These are phyloP conservation scores for Lepidium didymum DNA, from an alignment of 345 rosid genomes.

Conservation along the genomic window DNA sequence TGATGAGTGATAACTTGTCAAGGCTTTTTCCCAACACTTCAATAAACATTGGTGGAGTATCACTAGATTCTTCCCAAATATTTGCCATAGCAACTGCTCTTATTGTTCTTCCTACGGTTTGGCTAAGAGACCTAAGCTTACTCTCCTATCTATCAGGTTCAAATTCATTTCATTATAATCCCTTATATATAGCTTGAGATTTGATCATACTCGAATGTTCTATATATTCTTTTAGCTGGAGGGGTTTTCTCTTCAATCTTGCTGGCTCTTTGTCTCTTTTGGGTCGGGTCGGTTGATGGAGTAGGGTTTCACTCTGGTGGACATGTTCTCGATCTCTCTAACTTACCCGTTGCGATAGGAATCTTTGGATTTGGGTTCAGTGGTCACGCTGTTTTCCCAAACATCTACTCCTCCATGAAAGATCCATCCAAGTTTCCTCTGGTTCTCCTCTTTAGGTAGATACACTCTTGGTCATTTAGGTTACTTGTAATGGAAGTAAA, in stretches of 20 bases:
- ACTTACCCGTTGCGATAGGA: constrained; percentile 69
- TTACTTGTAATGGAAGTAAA: constrained; percentile 4
- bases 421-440: constrained; percentile 50
- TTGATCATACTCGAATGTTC: background rate
- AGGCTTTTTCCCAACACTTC: constrained; percentile 45
- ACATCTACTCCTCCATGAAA: constrained; percentile 71
- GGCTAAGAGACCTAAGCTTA: constrained; percentile 71
- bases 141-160: constrained; percentile 80
- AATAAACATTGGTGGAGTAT: constrained; percentile 35
- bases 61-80: constrained; percentile 40
- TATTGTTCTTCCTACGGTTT: constrained; percentile 77
- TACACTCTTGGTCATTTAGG: background rate
- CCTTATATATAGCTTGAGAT: background rate
- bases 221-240: constrained; percentile 46
- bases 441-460: constrained; percentile 33
- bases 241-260: constrained; percentile 62
- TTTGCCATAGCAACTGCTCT: constrained; percentile 43
- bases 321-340: constrained; percentile 40
- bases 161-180: background rate
- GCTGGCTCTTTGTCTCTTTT: constrained; percentile 58
- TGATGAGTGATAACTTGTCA: constrained; percentile 79
- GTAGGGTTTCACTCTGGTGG: constrained; percentile 62
- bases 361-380: constrained; percentile 60
- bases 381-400: constrained; percentile 78
- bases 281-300: constrained; percentile 56